These are phyloP conservation scores for Diaporthe destruens DNA, from an alignment of 2,329 filamentous ascomycete species.

Conservation along the genomic window DNA sequence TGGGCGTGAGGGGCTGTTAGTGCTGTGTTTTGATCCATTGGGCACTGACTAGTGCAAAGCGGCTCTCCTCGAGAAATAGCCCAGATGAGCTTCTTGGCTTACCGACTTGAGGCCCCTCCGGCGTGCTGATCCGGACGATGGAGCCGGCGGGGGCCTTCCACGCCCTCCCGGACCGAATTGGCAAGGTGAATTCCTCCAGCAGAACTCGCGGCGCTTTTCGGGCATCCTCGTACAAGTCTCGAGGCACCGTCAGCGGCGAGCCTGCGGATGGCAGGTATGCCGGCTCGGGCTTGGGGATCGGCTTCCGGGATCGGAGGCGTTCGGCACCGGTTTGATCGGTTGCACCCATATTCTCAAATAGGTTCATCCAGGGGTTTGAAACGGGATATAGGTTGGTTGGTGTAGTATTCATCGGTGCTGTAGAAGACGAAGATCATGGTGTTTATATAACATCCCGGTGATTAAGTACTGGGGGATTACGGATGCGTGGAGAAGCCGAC, in stretches of 20 bases:
- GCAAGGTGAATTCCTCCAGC: constrained; percentile 70
- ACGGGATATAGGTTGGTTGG: no score
- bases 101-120: constrained; percentile 81
- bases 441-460: background rate
- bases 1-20: constrained; percentile 31
- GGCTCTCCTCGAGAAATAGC: no score
- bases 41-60: no score
- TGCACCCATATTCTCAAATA: background rate
- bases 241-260: constrained; percentile 60
- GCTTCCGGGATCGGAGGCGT: constrained; percentile 57
- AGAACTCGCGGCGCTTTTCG: constrained; percentile 60
- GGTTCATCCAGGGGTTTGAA: background rate
- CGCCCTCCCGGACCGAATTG: constrained; percentile 79
- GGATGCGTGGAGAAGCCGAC: background rate
- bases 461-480: background rate
- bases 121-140: constrained; percentile 80
- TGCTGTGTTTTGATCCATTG: background rate
- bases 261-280: constrained; percentile 61
- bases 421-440: background rate
- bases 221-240: constrained; percentile 70
- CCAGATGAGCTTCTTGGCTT: constrained; percentile 42
- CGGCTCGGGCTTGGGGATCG: constrained; percentile 61
- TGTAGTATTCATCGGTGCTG: background rate
- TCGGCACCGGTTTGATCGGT: constrained; percentile 52
- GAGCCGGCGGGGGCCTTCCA: constrained; percentile 78